Evolutionary conservation across 2,329 filamentous ascomycete species (phyloP), one percentile per base, ranked within the genome.

Genomic region (Botrytis fabae): DNA sequence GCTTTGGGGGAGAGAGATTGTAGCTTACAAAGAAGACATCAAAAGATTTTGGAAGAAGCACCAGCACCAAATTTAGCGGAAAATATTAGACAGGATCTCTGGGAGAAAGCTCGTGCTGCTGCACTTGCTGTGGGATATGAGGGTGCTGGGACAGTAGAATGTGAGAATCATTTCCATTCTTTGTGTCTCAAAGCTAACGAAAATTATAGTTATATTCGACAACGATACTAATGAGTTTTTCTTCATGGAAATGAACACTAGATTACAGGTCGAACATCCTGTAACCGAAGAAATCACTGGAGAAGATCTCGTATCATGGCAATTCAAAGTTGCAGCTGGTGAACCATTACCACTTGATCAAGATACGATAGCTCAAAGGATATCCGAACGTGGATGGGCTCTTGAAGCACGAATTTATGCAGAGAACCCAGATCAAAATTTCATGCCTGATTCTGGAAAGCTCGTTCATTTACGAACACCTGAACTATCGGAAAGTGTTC

Each of bases 381-480:
- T 99, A 81, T 86, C 86, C 48, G 86, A 87, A 76, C 87, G 90
- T 63, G 96, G 96, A 2, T 93, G 95, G 79, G 96, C 95, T 18
- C 97, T 99, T 75, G 96, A 99, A 85, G 95, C 95, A 25, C 89
- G 96, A 73, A 97, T 99, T 77, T 99, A 99, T 81, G 96, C 96
- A 14, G 96, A 99, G 82, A 97, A 95, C 79, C 96, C 96, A 1
- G 92, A 93, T 77, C 93, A 88, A 82, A 94, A 94, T 72, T 99
- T 99, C 83, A 91, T 98, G 76, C 96, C 96, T 0, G 95, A 98
- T 81, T 98, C 96, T 0, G 96, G 96, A 54, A 92, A 89, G 78
- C 87, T 99, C 0, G 86, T 97, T 8, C 93, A 98, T 81, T 89
- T 98, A 18, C 88, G 89, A 48, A 94, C 93, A 1, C 95, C 95